A percentile compares a stretch with the other conserved stretches of the same genome.
Evolutionary conservation across 2,329 filamentous ascomycete species (phyloP).

Genomic region (Simplicillium sp.): DNA sequence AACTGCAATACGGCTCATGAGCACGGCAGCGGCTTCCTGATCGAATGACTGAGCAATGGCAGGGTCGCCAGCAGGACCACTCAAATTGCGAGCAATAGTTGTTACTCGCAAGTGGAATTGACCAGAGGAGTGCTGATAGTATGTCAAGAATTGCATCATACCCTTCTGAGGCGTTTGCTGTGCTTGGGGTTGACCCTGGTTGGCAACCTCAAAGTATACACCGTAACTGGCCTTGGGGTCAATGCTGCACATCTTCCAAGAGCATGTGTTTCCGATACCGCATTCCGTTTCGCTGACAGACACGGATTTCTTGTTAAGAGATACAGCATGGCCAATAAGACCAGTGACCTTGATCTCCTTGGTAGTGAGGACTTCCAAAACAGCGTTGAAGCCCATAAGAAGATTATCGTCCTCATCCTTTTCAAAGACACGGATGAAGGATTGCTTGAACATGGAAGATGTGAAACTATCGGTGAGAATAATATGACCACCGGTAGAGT

Average conservation of each 20-base stretch:
- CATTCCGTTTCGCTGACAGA: conserved; percentile 97
- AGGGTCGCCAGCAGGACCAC: conserved; percentile 87
- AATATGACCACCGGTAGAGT: conserved; percentile 96
- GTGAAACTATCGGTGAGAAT: conserved; percentile 97
- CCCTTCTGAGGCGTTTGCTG: conserved; percentile 83
- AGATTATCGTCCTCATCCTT: conserved; percentile 93
- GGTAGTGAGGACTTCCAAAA: conserved; percentile 89
- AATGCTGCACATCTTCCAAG: conserved; percentile 99
- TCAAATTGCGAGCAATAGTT: conserved; percentile 83
- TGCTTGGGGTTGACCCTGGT: conserved; percentile 79
- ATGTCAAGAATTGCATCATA: conserved; percentile 96
- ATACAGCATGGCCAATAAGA: conserved; percentile 91
- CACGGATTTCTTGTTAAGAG: conserved; percentile 94
- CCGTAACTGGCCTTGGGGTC: conserved; percentile 90
- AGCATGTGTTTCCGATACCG: conserved; percentile 95
- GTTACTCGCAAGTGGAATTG: conserved; percentile 95
- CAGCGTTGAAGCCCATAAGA: conserved; percentile 96
- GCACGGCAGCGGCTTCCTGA: conserved; percentile 90
- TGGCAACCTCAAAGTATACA: conserved; percentile 95
- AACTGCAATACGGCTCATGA: conserved; percentile 98
- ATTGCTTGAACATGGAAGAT: conserved; percentile 98
- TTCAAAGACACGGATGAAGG: conserved; percentile 93
- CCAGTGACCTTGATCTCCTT: conserved; percentile 98
- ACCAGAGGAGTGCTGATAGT: conserved; percentile 95
- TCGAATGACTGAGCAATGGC: conserved; percentile 96